phyloP scores from a whole-genome alignment of 208 protist genomes.

The Paratrypanosoma confusum region DNA sequence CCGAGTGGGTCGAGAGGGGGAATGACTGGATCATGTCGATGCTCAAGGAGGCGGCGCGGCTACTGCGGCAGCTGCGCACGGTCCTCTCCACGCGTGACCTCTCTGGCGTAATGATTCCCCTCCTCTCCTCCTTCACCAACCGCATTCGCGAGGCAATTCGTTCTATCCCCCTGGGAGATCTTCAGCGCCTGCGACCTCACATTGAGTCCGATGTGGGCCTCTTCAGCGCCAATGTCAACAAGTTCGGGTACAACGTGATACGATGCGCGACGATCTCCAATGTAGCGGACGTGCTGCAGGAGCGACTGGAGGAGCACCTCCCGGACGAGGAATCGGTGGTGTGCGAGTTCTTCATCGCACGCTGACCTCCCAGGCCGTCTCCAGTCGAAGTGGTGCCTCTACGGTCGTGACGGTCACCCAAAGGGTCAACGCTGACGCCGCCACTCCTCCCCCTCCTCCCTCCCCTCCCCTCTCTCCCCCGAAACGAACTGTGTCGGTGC shows the following conservation, averaged over 20 bases:
- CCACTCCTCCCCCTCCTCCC: no score
- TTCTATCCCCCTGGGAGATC: background rate
- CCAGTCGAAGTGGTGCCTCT: no score
- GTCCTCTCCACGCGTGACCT: constrained; percentile 49
- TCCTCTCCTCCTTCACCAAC: constrained; percentile 49
- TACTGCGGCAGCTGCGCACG: constrained; percentile 52
- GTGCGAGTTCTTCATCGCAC: constrained; percentile 47
- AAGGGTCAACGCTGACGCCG: no score
- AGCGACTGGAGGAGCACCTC: constrained; percentile 15
- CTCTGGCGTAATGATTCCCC: constrained; percentile 55
- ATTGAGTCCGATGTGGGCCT: constrained; percentile 57
- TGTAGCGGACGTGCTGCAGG: constrained; percentile 25
- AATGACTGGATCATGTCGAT: constrained; percentile 86
- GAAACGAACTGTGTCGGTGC: no score
- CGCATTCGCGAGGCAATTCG: constrained; percentile 44
- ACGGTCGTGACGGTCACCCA: no score
- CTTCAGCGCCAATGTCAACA: constrained; percentile 85
- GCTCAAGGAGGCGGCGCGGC: constrained; percentile 68
- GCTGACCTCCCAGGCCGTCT: no score
- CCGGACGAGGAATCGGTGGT: constrained; percentile 47
- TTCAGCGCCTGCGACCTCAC: constrained; percentile 6
- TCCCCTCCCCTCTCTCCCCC: no score
- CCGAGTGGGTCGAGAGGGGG: constrained; percentile 36
- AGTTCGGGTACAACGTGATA: constrained; percentile 83
- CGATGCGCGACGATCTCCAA: constrained; percentile 29